Percentiles rank a stretch among this genome's conserved stretches.
phyloP scores from a whole-genome alignment of 2,329 filamentous ascomycete species.

The Trichoderma breve region DNA sequence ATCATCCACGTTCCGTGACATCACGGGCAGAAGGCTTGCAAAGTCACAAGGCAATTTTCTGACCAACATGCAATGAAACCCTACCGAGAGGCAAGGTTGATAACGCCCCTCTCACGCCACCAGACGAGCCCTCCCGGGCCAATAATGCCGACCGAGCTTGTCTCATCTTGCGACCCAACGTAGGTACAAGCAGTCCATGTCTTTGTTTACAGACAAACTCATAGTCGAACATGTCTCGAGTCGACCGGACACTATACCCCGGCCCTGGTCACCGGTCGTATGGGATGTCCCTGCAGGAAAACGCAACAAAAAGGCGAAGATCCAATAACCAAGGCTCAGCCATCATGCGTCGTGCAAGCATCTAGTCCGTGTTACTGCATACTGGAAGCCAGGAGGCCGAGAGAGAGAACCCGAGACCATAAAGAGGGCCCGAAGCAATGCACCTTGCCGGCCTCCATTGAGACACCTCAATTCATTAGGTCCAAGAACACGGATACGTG shows the following conservation, averaged over 20 bases:
- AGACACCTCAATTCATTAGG: background rate
- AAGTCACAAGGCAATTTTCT: background rate
- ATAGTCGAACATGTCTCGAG: background rate
- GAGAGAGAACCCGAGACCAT: background rate
- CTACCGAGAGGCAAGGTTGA: background rate
- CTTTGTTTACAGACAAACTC: background rate
- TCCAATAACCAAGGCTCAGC: background rate
- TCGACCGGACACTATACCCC: background rate
- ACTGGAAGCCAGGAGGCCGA: background rate
- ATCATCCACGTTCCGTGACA: background rate
- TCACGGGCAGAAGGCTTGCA: background rate
- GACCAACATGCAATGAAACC: conserved; percentile 11
- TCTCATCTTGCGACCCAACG: background rate
- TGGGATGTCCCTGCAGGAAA: background rate
- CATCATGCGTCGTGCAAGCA: background rate
- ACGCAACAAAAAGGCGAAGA: background rate
- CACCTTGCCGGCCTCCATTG: background rate
- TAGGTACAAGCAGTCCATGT: background rate
- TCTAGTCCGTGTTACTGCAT: background rate
- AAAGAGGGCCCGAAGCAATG: background rate
- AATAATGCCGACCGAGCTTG: background rate
- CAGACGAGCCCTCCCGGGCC: background rate
- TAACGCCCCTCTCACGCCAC: background rate
- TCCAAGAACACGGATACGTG: background rate
- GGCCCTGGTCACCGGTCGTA: background rate